These are phyloP conservation scores for Psidium guajava DNA, from an alignment of 345 rosid species.

Conservation along the genomic window DNA sequence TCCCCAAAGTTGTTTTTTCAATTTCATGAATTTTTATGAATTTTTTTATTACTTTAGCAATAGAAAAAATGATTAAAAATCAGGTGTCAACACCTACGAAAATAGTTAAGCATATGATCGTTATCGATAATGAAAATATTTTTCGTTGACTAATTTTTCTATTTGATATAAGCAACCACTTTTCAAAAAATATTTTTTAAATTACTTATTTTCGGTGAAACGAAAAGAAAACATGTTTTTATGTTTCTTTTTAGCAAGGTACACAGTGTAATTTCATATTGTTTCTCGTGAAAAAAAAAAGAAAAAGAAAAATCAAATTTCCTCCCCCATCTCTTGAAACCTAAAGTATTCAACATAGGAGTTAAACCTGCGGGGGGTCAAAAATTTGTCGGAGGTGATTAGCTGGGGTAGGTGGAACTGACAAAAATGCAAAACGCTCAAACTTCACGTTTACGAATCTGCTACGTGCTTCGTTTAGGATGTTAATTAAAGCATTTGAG, in stretches of 20 bases:
- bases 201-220: too few species aligned
- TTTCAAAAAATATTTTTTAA: too few species aligned
- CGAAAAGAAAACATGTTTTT: too few species aligned
- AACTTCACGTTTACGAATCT: background rate
- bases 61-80: too few species aligned
- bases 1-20: too few species aligned
- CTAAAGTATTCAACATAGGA: background rate
- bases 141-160: too few species aligned
- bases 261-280: background rate
- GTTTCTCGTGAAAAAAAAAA: background rate
- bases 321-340: background rate
- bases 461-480: background rate
- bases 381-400: background rate
- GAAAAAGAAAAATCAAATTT: background rate
- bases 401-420: background rate
- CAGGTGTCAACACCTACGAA: too few species aligned
- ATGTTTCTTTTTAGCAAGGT: background rate
- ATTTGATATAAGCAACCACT: too few species aligned
- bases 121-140: too few species aligned
- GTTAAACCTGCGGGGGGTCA: background rate
- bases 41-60: too few species aligned
- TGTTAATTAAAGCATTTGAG: background rate
- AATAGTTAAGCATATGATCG: too few species aligned
- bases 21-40: too few species aligned
- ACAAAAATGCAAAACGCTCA: background rate